Conservation (phyloP, 495 filamentous ascomycete genomes). For the Astrothelium macrocarpum region DNA sequence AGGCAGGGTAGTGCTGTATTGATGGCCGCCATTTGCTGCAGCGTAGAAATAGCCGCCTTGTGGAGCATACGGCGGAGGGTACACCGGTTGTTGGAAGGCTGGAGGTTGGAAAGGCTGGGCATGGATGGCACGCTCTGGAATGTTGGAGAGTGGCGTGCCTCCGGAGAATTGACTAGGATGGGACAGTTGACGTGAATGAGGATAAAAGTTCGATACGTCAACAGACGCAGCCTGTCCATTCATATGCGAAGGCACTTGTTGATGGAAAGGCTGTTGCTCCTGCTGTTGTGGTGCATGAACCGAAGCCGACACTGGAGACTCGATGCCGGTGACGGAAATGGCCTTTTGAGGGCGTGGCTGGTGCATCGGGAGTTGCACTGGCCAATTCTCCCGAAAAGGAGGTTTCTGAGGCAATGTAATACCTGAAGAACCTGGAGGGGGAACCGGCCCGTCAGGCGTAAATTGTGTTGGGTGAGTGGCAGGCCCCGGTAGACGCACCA, state of each 20-base stretch:
- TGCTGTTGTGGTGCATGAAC: constrained; percentile 65
- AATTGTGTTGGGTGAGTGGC: constrained; percentile 23
- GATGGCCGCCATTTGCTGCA: constrained; percentile 18
- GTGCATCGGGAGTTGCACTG: constrained; percentile 75
- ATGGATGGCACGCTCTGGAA: constrained; percentile 89
- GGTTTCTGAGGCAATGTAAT: constrained; percentile 57
- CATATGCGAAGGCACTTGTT: constrained; percentile 69
- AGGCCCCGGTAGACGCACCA: constrained; percentile 66
- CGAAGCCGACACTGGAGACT: constrained; percentile 63
- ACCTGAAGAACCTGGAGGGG: not conserved
- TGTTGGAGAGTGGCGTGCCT: constrained; percentile 85
- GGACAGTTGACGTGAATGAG: constrained; percentile 61
- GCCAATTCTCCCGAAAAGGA: constrained; percentile 66
- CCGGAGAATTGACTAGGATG: constrained; percentile 65
- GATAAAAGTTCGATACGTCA: constrained; percentile 9
- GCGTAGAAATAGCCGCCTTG: constrained; percentile 36
- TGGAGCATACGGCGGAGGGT: constrained; percentile 48
- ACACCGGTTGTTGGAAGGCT: constrained; percentile 39
- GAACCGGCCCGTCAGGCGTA: constrained; percentile 12
- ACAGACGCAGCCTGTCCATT: constrained; percentile 47
- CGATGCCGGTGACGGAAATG: constrained; percentile 89
- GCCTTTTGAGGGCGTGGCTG: constrained; percentile 93
- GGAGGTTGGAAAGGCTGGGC: constrained; percentile 80
- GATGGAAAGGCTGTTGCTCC: constrained; percentile 77
- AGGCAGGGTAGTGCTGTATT: constrained; percentile 18